Evolutionary conservation across 805 yeast genomes (phyloP).

Genomic region (Lipomyces anomalus): DNA sequence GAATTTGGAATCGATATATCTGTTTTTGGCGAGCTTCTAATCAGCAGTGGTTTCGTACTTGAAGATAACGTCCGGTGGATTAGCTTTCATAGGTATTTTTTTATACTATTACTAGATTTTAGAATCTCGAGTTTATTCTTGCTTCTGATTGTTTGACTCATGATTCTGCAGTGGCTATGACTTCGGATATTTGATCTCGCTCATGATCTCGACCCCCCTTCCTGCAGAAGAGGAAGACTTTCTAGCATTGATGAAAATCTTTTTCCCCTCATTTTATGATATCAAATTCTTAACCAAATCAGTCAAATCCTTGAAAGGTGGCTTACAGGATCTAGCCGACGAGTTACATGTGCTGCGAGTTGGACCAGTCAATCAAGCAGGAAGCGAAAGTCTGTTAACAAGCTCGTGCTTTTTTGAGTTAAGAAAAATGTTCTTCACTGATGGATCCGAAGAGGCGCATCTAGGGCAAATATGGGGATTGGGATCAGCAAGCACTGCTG

Average conservation of each 20-base stretch:
- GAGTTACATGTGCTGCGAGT: conserved; percentile 37
- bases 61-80: conserved; percentile 74
- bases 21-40: conserved; percentile 77
- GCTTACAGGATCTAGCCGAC: conserved; percentile 39
- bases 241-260: conserved; percentile 59
- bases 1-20: conserved; percentile 70
- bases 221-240: conserved; percentile 80
- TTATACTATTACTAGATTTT: neutral
- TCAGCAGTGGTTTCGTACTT: conserved; percentile 78
- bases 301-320: conserved; percentile 29
- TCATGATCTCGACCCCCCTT: conserved; percentile 67
- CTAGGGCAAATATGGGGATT: conserved; percentile 36
- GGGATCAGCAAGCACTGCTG: conserved; percentile 23
- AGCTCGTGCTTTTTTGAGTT: conserved; percentile 41
- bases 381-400: conserved; percentile 41
- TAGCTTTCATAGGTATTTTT: conserved; percentile 62
- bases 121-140: neutral
- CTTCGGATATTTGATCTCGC: conserved; percentile 77
- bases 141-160: too few relatives aligned
- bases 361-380: conserved; percentile 39
- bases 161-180: conserved; percentile 81
- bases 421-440: conserved; percentile 22
- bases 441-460: conserved; percentile 12
- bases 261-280: conserved; percentile 80
- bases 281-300: conserved; percentile 50